Percentiles rank a stretch among this genome's conserved stretches.
phyloP scores from a whole-genome alignment of 1,139 yeast genomes.

The Debaryomyces robertsiae region DNA sequence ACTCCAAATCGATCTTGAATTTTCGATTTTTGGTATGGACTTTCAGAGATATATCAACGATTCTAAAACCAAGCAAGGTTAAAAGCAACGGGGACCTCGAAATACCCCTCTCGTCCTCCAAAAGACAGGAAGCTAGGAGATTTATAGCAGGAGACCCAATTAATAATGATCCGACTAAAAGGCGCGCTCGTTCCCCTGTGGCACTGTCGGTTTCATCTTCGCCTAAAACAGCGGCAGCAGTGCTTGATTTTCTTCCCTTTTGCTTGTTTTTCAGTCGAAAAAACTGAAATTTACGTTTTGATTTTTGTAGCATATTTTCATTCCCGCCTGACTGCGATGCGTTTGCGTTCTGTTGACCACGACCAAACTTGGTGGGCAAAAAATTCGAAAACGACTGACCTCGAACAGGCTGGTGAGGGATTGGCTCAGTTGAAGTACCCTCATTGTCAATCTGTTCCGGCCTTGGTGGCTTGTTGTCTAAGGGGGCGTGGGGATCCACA shows the following conservation, averaged over 20 bases:
- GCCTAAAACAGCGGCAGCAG: slow-evolving; percentile 16
- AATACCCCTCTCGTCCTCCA: slow-evolving; percentile 75
- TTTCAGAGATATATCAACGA: slow-evolving; percentile 54
- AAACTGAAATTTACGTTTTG: slow-evolving; percentile 28
- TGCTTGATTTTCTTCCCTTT: slow-evolving; percentile 20
- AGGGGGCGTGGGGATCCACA: background rate
- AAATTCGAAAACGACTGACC: slow-evolving; percentile 16
- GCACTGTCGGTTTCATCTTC: slow-evolving; percentile 29
- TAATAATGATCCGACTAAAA: slow-evolving; percentile 61
- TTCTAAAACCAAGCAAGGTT: slow-evolving; percentile 66
- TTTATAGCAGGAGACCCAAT: slow-evolving; percentile 83
- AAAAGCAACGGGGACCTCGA: slow-evolving; percentile 81
- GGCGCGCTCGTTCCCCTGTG: slow-evolving; percentile 58
- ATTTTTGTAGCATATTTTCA: slow-evolving; percentile 18
- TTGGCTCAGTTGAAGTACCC: background rate
- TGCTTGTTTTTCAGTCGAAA: slow-evolving; percentile 29
- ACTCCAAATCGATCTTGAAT: slow-evolving; percentile 74
- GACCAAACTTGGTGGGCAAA: slow-evolving; percentile 19
- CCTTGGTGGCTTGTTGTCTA: background rate
- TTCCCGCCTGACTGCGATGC: slow-evolving; percentile 15
- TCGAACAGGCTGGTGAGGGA: slow-evolving; percentile 9
- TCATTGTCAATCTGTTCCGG: background rate
- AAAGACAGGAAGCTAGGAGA: slow-evolving; percentile 72
- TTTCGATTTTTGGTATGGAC: slow-evolving; percentile 51
- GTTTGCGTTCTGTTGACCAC: slow-evolving; percentile 11